Base-by-base conservation (phyloP, 768 basidiomycete genomes). In the Leccinum broughii region DNA sequence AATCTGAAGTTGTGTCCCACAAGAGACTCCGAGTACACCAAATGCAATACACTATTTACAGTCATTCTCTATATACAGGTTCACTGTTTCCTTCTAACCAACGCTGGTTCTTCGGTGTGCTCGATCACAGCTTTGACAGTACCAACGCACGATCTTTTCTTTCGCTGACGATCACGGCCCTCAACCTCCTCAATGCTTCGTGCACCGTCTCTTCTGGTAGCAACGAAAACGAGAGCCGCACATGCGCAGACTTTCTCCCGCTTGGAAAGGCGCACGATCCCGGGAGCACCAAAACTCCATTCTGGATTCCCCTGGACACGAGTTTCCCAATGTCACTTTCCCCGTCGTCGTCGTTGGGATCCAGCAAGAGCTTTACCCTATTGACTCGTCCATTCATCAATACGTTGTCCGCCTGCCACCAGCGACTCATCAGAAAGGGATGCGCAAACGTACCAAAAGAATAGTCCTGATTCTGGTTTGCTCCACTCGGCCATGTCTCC, bases 231-330 rank as follows among this genome's bases (percentile, higher is more conserved):
- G 87, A 78, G 30, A 89, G 88, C 37, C 93, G 79, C 37, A 93
- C 88, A 70, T 88, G 88, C 26, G 83, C 77, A 20, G 87, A 86
- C 70, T 80, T 84, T 28, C 80, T 15, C 86, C 84, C 85, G 60
- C 82, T 85, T 15, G 90, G 90, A 57, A 86, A 76, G 74, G 91
- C 92, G n/a, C 83, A 83, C 3, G 80, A 85, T 13, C 91, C 92
- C 6, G 93, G 92, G 10, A 95, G 81, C 37, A 88, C 91, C 22
- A 94, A 82, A 11, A 93, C 89, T 22, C 92, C 92, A 24, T 83
- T 82, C 65, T 85, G 83, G 53, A 90, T 79, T 9, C 90, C 91
- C 20, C 83, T 85, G 24, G 82, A 86, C 56, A 80, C 79, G 67
- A 93, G 69, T n/a, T 76, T 73, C 66, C 83, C 82, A 3, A 89